These are phyloP conservation scores for Ophioceras dolichostomum DNA, from an alignment of 2,329 filamentous ascomycete genomes.

Conservation along the genomic window DNA sequence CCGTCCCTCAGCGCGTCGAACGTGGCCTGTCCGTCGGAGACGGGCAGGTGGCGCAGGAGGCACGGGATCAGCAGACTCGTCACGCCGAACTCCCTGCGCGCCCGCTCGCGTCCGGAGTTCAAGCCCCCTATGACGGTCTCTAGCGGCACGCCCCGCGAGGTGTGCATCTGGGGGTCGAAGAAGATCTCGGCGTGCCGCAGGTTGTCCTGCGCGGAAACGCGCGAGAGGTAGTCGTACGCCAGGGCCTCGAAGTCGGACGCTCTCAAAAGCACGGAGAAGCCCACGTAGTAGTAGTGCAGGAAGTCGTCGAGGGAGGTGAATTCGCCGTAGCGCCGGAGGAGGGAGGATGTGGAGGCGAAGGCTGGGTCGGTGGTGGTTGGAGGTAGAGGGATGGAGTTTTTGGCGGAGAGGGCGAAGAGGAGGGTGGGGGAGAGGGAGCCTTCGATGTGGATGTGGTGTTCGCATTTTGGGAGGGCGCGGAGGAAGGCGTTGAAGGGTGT, in stretches of 20 bases:
- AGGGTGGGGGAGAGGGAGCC: conserved; percentile 59
- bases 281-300: conserved; percentile 66
- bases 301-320: conserved; percentile 65
- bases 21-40: conserved; percentile 36
- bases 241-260: conserved; percentile 60
- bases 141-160: conserved; percentile 48
- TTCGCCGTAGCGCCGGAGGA: conserved; percentile 49
- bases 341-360: conserved; percentile 46
- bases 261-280: conserved; percentile 56
- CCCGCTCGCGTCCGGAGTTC: conserved; percentile 43
- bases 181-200: conserved; percentile 67
- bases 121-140: conserved; percentile 53
- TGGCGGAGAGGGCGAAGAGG: conserved; percentile 55
- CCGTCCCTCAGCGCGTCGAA: conserved; percentile 27
- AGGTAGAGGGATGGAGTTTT: conserved; percentile 53
- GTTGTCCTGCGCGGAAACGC: conserved; percentile 33
- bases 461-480: conserved; percentile 59
- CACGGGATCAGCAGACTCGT: conserved; percentile 58
- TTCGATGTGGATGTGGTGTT: conserved; percentile 73
- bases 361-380: conserved; percentile 39
- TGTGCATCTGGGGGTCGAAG: conserved; percentile 71
- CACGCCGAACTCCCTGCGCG: conserved; percentile 50
- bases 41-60: conserved; percentile 58
- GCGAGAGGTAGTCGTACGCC: conserved; percentile 58
- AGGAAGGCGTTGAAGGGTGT: conserved; percentile 46